Conservation (phyloP, 192 early-diverging fungal species). For the Entomortierella parvispora region DNA sequence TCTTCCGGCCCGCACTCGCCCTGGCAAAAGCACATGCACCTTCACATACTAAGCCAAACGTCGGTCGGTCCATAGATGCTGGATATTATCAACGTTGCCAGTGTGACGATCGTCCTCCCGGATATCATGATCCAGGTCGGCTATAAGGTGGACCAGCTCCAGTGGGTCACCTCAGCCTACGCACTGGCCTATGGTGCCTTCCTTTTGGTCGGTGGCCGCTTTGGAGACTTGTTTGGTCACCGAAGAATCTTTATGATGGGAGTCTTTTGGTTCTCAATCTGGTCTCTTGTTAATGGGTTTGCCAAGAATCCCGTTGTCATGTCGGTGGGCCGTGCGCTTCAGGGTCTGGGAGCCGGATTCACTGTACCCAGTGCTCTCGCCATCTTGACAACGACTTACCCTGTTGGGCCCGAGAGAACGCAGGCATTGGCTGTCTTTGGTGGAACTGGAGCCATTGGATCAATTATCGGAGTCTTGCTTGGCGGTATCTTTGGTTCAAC, state of each 20-base stretch:
- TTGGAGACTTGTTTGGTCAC: conserved; percentile 49
- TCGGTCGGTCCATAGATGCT: conserved; percentile 11
- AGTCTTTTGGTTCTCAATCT: conserved; percentile 29
- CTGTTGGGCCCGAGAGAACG: conserved; percentile 22
- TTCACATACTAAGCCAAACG: not conserved
- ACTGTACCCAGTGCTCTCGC: conserved; percentile 48
- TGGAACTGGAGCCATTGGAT: conserved; percentile 32
- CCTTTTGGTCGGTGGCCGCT: conserved; percentile 31
- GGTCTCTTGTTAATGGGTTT: conserved; percentile 36
- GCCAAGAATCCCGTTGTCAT: conserved; percentile 33
- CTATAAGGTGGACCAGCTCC: conserved; percentile 16
- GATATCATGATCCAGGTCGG: conserved; percentile 24
- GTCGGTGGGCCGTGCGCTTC: conserved; percentile 39
- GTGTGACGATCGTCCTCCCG: conserved; percentile 27
- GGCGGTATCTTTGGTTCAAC: conserved; percentile 42
- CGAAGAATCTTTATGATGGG: conserved; percentile 31
- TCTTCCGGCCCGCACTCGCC: too few species aligned
- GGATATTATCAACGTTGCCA: conserved; percentile 26
- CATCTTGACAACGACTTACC: conserved; percentile 32
- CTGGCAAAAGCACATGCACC: not conserved
- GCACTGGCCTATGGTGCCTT: conserved; percentile 49
- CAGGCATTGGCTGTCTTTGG: conserved; percentile 31
- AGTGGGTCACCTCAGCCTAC: conserved; percentile 40
- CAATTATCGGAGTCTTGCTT: conserved; percentile 38
- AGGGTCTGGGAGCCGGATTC: conserved; percentile 45